Evolutionary conservation across 352 stramenopile species (phyloP).

Genomic region (Phytophthora litchii): DNA sequence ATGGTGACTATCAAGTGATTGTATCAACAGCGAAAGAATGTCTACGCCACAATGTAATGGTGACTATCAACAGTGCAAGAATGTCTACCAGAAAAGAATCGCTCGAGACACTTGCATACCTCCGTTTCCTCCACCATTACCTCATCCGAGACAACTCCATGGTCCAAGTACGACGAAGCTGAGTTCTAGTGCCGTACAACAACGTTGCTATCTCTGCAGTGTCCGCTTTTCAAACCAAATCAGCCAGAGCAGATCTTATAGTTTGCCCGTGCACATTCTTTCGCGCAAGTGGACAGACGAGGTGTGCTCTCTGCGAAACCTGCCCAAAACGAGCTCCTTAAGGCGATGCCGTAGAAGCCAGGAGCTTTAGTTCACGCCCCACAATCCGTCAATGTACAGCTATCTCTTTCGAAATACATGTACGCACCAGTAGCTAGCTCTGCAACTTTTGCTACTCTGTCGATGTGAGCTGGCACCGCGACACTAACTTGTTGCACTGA

Average conservation of each 20-base stretch:
- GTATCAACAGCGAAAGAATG: neutral
- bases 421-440: too few species aligned
- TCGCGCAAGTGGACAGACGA: conserved; percentile 19
- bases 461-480: too few species aligned
- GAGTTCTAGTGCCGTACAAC: too few species aligned
- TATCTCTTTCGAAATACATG: too few species aligned
- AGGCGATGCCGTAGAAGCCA: neutral
- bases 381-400: too few species aligned
- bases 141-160: neutral
- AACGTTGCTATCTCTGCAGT: neutral
- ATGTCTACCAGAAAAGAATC: neutral
- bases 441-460: too few species aligned
- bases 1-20: neutral
- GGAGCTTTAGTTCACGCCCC: too few species aligned
- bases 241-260: neutral
- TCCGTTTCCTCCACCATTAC: too few species aligned
- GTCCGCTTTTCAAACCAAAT: neutral
- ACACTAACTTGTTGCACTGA: neutral
- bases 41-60: neutral
- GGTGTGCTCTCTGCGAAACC: conserved; percentile 11
- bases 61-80: too few species aligned
- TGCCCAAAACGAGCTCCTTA: conserved; percentile 10
- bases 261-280: conserved; percentile 3
- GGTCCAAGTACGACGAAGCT: neutral
- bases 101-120: neutral